Evolutionary conservation across 306 rosid species (phyloP).

Genomic region (Quercus wislizeni): DNA sequence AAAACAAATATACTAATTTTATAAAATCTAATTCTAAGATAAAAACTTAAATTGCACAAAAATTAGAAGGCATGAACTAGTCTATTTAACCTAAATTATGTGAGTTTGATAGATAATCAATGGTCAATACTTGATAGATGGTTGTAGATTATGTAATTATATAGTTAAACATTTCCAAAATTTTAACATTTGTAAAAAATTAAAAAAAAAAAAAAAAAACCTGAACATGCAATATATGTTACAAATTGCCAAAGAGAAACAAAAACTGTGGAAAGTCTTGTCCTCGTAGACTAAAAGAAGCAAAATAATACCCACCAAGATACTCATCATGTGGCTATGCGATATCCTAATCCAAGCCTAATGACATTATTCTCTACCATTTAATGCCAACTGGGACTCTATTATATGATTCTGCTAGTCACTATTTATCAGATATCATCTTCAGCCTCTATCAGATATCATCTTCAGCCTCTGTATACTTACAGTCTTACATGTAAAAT

Average conservation of each 20-base stretch:
- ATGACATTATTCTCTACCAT: background rate
- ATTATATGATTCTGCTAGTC: background rate
- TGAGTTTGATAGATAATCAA: background rate
- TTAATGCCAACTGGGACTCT: background rate
- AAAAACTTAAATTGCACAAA: background rate
- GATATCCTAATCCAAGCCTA: background rate
- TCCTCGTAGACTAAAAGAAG: background rate
- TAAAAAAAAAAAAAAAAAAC: background rate
- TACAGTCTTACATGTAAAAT: background rate
- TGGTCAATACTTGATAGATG: background rate
- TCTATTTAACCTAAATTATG: background rate
- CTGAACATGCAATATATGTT: background rate
- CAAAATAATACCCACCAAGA: background rate
- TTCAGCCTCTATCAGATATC: background rate
- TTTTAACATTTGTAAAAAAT: background rate
- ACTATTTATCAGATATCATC: background rate
- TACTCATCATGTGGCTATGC: background rate
- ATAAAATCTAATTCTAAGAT: background rate
- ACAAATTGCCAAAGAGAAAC: background rate
- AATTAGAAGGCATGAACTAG: background rate
- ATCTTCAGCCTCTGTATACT: background rate
- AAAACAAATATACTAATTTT: background rate
- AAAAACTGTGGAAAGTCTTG: background rate
- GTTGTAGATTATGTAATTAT: background rate
- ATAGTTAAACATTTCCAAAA: background rate